Conservation (phyloP, 768 basidiomycete genomes). For the Hortiboletus campestris region DNA sequence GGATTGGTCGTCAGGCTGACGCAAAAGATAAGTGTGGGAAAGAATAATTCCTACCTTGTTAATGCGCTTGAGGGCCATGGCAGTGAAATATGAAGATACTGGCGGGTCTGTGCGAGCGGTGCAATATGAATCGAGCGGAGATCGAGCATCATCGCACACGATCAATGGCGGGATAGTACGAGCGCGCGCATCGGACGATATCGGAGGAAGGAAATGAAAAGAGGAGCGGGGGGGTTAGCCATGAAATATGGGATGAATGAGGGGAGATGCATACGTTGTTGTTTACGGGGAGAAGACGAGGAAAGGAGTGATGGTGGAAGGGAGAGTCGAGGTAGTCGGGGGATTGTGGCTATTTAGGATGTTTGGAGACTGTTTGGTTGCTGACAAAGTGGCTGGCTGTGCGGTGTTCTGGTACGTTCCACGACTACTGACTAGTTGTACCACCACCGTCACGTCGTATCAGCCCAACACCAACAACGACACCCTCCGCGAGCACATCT, state of each 20-base stretch:
- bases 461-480: slow-evolving; percentile 72
- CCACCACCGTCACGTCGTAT: slow-evolving; percentile 47
- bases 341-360: slow-evolving; percentile 35
- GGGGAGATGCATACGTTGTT: slow-evolving; percentile 11
- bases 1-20: slow-evolving; percentile 8
- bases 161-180: slow-evolving; percentile 30
- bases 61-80: slow-evolving; percentile 98
- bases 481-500: slow-evolving; percentile 69
- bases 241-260: background rate
- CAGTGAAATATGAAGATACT: slow-evolving; percentile 6
- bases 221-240: background rate
- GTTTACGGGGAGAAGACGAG: background rate
- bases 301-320: slow-evolving; percentile 27
- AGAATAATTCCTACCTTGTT: slow-evolving; percentile 72
- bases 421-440: background rate
- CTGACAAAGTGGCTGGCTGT: slow-evolving; percentile 29
- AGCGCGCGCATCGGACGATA: background rate
- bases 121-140: slow-evolving; percentile 20
- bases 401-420: background rate
- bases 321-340: slow-evolving; percentile 17
- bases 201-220: background rate
- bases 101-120: slow-evolving; percentile 14
- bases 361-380: slow-evolving; percentile 40
- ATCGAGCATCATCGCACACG: slow-evolving; percentile 38
- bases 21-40: background rate